Base-by-base conservation (phyloP, 176 grass and related monocot genomes). In the Cocos nucifera region DNA sequence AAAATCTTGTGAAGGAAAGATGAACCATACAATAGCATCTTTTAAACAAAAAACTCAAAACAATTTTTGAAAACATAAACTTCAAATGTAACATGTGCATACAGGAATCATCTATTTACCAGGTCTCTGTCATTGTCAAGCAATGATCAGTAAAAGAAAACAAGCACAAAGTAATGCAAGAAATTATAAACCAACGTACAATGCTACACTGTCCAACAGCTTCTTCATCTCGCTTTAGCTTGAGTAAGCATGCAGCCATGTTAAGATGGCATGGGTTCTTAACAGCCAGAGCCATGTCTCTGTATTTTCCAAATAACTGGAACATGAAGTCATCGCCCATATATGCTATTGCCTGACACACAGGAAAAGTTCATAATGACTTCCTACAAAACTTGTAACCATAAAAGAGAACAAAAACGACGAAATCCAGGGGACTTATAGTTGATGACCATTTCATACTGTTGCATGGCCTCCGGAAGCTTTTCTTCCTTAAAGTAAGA, bases 271-370 rank as follows among this genome's bases (percentile, higher is more conserved):
- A 98, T 14, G 87, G 84, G 53, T 83, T 98, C 77, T 92, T 98
- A 70, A 98, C 93, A 68, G 93, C 84, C 72, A 92, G 73, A 19
- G 92, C 92, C 92, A 88, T 96, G 50, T 96, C 92, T 74, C 91
- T 87, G 53, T 96, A 96, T 74, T 92, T 98, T 4, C 93, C 93
- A 70, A 98, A 98, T 81, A 98, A 73, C 57, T 98, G 93, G 85
- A 98, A 98, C 84, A 98, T 98, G 73, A 98, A 95, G 71, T 92
- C 93, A 70, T 98, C 93, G 51, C 93, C 93, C 93, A 92, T 98
- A 28, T 97, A 97, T 17, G 93, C 87, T 80, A 92, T 82, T 12
- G 87, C 93, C 93, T 92, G 82, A 63, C n/a, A 78, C 77, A 54
- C 32, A 64, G 15, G 23, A 78, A 44, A 69, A 54, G 2, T 44